Evolutionary conservation across 495 filamentous ascomycete genomes (phyloP).

Genomic region (Aspergillus sclerotiicarbonarius): DNA sequence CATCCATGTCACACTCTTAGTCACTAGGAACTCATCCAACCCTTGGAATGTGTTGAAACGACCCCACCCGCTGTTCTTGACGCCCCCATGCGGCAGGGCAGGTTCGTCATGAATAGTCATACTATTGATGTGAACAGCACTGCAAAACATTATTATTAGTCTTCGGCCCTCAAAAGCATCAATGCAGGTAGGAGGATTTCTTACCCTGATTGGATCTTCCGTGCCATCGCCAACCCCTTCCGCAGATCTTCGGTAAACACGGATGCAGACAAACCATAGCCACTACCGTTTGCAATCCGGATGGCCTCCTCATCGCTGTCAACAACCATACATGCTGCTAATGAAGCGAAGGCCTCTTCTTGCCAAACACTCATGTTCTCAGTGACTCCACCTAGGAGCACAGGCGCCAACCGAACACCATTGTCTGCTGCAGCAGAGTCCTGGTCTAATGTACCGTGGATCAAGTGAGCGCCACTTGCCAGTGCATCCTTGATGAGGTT

Average conservation of each 20-base stretch:
- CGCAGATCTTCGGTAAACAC: constrained; percentile 48
- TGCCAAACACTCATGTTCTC: constrained; percentile 76
- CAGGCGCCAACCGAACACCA: constrained; percentile 63
- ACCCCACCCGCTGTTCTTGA: constrained; percentile 82
- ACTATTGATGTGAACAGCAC: constrained; percentile 81
- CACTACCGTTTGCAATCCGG: constrained; percentile 45
- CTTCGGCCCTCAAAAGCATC: neutral
- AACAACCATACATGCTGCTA: constrained; percentile 51
- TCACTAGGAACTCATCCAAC: constrained; percentile 71
- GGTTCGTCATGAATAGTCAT: constrained; percentile 87
- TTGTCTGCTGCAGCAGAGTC: constrained; percentile 33
- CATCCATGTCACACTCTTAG: constrained; percentile 80
- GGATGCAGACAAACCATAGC: constrained; percentile 47
- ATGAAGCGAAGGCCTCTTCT: constrained; percentile 77
- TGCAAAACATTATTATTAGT: constrained; percentile 10
- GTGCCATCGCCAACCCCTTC: constrained; percentile 43
- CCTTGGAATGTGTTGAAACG: constrained; percentile 56
- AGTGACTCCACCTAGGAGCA: constrained; percentile 64
- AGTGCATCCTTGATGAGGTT: constrained; percentile 61
- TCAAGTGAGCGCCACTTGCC: constrained; percentile 60
- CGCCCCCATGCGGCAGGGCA: constrained; percentile 75
- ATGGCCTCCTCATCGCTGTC: constrained; percentile 48
- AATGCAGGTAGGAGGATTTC: constrained; percentile 8
- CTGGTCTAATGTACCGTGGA: constrained; percentile 49
- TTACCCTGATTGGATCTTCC: constrained; percentile 46